Conservation (phyloP, 225 moss, liverwort and hornwort genomes). For the Rhytidiadelphus loreus region DNA sequence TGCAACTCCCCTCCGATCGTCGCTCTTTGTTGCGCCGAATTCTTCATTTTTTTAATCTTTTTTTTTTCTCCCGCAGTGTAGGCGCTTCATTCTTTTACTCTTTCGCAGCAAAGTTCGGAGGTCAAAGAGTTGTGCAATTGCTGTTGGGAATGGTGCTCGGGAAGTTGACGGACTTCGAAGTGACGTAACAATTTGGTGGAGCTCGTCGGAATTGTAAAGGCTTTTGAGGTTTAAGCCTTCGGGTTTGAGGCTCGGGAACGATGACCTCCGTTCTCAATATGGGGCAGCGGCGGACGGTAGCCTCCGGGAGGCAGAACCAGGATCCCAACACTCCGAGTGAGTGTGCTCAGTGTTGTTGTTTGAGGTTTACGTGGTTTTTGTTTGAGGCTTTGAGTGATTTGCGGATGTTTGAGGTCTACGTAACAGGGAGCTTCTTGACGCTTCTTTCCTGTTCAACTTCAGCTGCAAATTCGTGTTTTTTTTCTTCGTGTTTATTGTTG, state of each 20-base stretch:
- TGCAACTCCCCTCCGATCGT: neutral
- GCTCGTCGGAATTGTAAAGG: neutral
- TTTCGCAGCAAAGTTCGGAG: neutral
- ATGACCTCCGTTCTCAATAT: conserved; percentile 39
- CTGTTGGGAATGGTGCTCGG: neutral
- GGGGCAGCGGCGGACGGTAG: conserved; percentile 38
- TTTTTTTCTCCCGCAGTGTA: neutral
- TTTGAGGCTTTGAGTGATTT: neutral
- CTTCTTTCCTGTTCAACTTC: neutral
- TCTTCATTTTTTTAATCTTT: neutral
- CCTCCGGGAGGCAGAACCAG: conserved; percentile 46
- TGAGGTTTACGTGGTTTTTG: neutral
- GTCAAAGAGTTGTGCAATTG: neutral
- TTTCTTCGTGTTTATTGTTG: neutral
- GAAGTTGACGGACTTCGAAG: neutral
- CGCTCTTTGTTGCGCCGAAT: neutral
- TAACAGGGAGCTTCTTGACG: neutral
- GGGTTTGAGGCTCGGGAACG: neutral
- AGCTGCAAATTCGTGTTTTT: neutral
- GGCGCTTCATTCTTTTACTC: neutral
- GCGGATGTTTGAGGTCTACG: neutral
- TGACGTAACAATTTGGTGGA: neutral
- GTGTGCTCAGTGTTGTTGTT: neutral
- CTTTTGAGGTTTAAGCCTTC: neutral
- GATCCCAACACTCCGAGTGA: conserved; percentile 32